These are phyloP conservation scores for Exophiala alcalophila DNA, from an alignment of 2,329 filamentous ascomycete genomes.

Conservation along the genomic window DNA sequence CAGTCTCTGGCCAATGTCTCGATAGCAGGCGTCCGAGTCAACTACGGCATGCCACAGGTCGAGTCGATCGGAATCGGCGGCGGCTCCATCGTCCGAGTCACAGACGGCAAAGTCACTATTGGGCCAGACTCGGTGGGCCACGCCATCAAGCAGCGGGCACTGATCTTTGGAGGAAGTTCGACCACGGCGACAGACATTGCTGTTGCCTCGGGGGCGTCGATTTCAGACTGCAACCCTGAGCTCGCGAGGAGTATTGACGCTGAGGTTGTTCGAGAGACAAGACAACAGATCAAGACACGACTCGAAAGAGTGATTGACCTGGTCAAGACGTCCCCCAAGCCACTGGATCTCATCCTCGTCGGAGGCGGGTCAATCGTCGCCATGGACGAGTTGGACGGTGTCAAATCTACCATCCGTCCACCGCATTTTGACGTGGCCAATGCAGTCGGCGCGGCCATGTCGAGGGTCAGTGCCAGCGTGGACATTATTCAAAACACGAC, in stretches of 20 bases:
- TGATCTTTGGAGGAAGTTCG: slow-evolving; percentile 52
- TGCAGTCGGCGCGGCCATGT: no score
- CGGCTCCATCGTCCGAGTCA: slow-evolving; percentile 39
- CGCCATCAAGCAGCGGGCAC: slow-evolving; percentile 46
- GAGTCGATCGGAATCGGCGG: slow-evolving; percentile 57
- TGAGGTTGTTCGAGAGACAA: slow-evolving; percentile 42
- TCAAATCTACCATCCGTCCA: no score
- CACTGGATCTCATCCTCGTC: slow-evolving; percentile 54
- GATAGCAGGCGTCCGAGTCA: slow-evolving; percentile 57
- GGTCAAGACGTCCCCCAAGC: slow-evolving; percentile 56
- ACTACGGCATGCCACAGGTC: slow-evolving; percentile 57
- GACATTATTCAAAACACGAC: no score
- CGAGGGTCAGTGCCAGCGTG: no score
- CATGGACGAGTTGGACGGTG: no score
- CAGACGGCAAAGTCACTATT: slow-evolving; percentile 41
- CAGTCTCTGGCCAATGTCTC: slow-evolving; percentile 58
- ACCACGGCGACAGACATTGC: slow-evolving; percentile 54
- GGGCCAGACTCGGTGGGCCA: slow-evolving; percentile 58
- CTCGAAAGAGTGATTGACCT: slow-evolving; percentile 57
- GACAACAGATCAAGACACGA: slow-evolving; percentile 48
- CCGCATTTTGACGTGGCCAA: no score
- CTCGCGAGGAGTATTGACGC: slow-evolving; percentile 30
- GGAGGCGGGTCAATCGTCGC: no score
- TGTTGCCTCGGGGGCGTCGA: slow-evolving; percentile 40
- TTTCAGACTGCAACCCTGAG: no score